Evolutionary conservation across 1,284 basidiomycete species (phyloP), one percentile per base, ranked within the genome.

Genomic region (Ustilago shanxiensis): DNA sequence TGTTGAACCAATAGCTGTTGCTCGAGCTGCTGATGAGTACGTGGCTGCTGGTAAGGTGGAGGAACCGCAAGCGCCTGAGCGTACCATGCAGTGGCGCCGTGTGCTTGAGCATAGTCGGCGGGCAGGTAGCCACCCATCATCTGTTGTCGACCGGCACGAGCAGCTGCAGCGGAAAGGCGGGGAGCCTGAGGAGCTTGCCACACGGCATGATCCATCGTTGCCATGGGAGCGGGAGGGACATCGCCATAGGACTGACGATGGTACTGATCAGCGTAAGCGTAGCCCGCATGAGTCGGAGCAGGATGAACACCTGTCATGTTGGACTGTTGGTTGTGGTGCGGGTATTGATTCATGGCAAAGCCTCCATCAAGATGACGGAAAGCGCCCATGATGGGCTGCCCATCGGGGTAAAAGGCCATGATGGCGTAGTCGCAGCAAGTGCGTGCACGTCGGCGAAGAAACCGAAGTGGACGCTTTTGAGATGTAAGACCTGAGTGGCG

Each of bases 1-100:
- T 79, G 78, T 45, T 79, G 78, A 26, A 72, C 62, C 29, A 79
- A 57, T 3, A 79, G 73, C 71, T 79, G 74, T 18, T 79, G 78
- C 54, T 79, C 78, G 50, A 79, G 66, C 54, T 73, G 77, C 35
- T 76, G 79, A 60, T 75, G 79, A 10, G 72, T 72, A 26, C 70
- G 76, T 8, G 64, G 76, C 68, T 66, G 64, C 37, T 71, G 67
- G 24, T 59, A 55, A 3, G 66, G 56, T 5, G 69, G 69, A 22
- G 63, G 52, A 14, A 53, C 31, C n/a, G 52, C 59, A 18, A 66
- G 31, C 16, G 64, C 37, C 56, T 70, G 72, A 0, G 58, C 49
- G 26, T 72, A 60, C 69, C 72, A 70, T 28, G 75, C 56, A 4
- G 50, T 66, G 31, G 60, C 62, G 37, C 14, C 54, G 22, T 67